Evolutionary conservation across 495 filamentous ascomycete genomes (phyloP), one percentile per base, ranked within the genome.

Genomic region (Lepraria neglecta): DNA sequence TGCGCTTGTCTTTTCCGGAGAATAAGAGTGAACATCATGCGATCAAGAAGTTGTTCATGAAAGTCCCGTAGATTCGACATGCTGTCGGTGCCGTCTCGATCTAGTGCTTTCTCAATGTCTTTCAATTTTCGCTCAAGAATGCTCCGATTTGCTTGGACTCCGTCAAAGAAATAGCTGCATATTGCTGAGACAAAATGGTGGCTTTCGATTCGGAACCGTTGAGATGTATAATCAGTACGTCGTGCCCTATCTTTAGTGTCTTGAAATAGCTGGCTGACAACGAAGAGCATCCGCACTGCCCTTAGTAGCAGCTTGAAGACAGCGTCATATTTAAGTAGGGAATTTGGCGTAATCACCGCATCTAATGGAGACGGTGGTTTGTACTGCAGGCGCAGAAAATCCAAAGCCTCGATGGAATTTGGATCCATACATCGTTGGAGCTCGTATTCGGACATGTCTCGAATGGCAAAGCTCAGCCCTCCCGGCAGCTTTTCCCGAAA

Each of bases 321-420:
- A 30, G 75, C 76, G 68, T 98, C 94, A 67, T 96, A 97, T 66
- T 87, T 89, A 21, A 82, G 70, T 14, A 98, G 75, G 1, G 84
- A 76, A 0, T 73, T 69, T 0, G 81, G 74, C 0, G 88, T 89
- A 28, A 98, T 85, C 58, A 97, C 78, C 0, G 83, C 74, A 42
- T 86, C 82, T 0, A 98, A 78, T 3, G 87, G 82, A 3, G 80
- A 67, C 0, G 92, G 90, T 0, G 94, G 82, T 44, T 84, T 87
- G 75, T 96, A 98, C 56, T 90, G 85, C 4, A 98, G 75, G 3
- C 87, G 84, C 19, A 98, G 77, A 68, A 98, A 97, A 71, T 98
- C 94, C 19, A 97, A 76, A 0, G 94, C 94, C 71, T 90, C 86
- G 35, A 97, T 80, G 0, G 83, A 83, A 67, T 87, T 80, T 0